These are phyloP conservation scores for Plasmodiophora brassicae DNA, from an alignment of 208 protist species.

Conservation along the genomic window DNA sequence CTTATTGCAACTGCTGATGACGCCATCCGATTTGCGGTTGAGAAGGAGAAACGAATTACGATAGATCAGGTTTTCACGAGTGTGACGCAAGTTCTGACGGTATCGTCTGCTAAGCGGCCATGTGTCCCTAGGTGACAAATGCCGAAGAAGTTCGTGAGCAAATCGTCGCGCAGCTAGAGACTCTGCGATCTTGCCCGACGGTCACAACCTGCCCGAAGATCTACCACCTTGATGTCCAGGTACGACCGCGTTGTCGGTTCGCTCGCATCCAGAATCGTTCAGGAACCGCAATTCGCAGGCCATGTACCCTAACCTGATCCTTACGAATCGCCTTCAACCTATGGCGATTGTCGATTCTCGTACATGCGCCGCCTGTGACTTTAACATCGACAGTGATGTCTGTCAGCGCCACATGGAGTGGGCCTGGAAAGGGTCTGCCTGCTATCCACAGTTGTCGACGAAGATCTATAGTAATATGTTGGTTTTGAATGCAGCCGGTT, in stretches of 20 bases:
- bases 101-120: background rate
- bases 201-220: constrained; percentile 83
- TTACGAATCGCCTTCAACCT: constrained; percentile 99
- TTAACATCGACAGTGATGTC: constrained; percentile 49
- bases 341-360: constrained; percentile 78
- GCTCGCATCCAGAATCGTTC: too few relatives aligned
- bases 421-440: constrained; percentile 90
- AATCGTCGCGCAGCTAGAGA: constrained; percentile 70
- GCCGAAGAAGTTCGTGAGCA: constrained; percentile 65
- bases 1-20: constrained; percentile 43
- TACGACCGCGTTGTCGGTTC: too few relatives aligned
- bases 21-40: constrained; percentile 38
- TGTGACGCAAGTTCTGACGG: constrained; percentile 74
- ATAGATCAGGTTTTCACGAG: constrained; percentile 74
- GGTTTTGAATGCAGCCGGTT: background rate
- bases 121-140: too few relatives aligned
- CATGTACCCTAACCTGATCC: constrained; percentile 99
- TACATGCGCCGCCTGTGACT: constrained; percentile 77
- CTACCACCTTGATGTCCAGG: constrained; percentile 88
- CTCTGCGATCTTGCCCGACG: constrained; percentile 76
- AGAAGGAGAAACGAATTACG: background rate
- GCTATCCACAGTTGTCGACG: background rate
- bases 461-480: background rate
- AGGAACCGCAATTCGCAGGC: too few relatives aligned
- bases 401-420: constrained; percentile 95